Percentiles rank a stretch among this genome's conserved stretches.
Evolutionary conservation across 345 rosid genomes (phyloP).

Genomic region (Citrus trifoliata): DNA sequence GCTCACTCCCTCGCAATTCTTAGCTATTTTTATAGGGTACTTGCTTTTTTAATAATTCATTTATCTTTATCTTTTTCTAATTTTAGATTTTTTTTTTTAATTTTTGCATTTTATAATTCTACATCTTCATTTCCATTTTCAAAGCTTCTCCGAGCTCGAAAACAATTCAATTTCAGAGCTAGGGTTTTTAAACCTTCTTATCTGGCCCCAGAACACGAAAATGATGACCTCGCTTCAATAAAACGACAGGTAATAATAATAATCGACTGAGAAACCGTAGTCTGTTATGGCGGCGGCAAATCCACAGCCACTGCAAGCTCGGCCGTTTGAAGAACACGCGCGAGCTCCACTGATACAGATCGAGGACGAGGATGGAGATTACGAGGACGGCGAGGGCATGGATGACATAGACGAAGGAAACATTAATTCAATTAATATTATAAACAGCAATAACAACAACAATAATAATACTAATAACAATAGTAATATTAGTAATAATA

Average conservation of each 20-base stretch:
- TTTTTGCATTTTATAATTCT: background rate
- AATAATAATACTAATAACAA: no score
- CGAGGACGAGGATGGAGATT: conserved; percentile 44
- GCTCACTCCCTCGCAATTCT: conserved; percentile 30
- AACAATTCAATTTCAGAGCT: conserved; percentile 13
- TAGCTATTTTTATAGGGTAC: conserved; percentile 26
- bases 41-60: background rate
- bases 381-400: conserved; percentile 41
- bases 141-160: conserved; percentile 20
- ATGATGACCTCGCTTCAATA: conserved; percentile 23
- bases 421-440: conserved; percentile 35
- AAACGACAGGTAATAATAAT: conserved; percentile 23
- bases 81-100: background rate
- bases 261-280: conserved; percentile 4
- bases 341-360: conserved; percentile 27
- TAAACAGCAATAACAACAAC: background rate
- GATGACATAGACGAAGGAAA: conserved; percentile 42
- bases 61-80: background rate
- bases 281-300: conserved; percentile 47
- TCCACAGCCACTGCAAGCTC: conserved; percentile 50
- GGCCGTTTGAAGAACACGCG: conserved; percentile 40
- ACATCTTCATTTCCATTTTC: conserved; percentile 6
- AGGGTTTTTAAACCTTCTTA: conserved; percentile 19
- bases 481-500: background rate
- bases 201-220: background rate